Base-by-base conservation (phyloP, 495 filamentous ascomycete genomes). In the Penicillium tannophilum region DNA sequence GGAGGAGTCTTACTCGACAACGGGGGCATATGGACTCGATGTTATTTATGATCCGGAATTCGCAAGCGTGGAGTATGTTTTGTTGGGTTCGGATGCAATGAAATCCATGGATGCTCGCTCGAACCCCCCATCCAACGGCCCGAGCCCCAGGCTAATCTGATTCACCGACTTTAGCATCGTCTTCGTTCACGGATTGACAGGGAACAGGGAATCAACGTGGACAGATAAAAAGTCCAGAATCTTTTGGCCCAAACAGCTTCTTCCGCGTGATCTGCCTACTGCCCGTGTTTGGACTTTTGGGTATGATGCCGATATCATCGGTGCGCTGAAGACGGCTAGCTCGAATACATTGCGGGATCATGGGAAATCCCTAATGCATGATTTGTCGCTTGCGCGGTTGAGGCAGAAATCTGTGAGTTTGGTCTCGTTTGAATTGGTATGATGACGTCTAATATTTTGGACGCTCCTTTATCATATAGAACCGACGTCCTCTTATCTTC, bases 291-390 rank as follows among this genome's bases (percentile, higher is more conserved):
- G 19, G n/a, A 49, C 54, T 14, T 56, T 39, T 12, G 54, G 54
- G 3, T 56, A 56, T 31, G 54, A 56, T 31, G 54, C 54, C 12
- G 54, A 56, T 30, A 56, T 56, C 45, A 47, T 56, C 28, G 43
- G 45, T 9, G 44, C 54, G 19, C 33, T 49, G 14, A 3, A 23
- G 41, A 42, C 45, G 11, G 45, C 54, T 24, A 43, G 54, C 23
- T 42, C 30, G 16, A 56, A 56, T 49, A 56, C 44, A 3, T 41
- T 56, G 20, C 28, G 54, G n/a, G 54, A 56, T 16, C 54, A 56
- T 47, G 54, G 45, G 2, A 56, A 56, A 39, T 36, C 54, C 6
- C 45, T 49, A 6, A 44, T 44, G 19, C 16, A 56, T 36, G 45
- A 56, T 5, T 30, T 56, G 17, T 44, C 54, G 20, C 48, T 56